Percentiles rank a stretch among this genome's conserved stretches.
phyloP scores from a whole-genome alignment of 2,329 filamentous ascomycete genomes.

The Colletotrichum sublineola region DNA sequence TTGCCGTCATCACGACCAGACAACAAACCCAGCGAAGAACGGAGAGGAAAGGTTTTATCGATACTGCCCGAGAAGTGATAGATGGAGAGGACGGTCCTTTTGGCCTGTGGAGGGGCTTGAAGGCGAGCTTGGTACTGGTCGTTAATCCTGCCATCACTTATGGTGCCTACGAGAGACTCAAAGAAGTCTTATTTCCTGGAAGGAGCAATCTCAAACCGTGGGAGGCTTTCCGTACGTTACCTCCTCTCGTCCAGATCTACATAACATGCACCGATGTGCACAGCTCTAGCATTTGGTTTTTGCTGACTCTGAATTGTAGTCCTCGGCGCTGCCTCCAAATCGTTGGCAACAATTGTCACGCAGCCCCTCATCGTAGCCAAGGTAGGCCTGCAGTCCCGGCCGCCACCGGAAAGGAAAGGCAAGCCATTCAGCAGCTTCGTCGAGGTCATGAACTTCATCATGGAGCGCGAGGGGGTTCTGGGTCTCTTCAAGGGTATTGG shows the following conservation, averaged over 20 bases:
- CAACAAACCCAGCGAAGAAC: slow-evolving; percentile 92
- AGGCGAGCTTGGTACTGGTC: slow-evolving; percentile 94
- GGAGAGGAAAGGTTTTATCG: slow-evolving; percentile 87
- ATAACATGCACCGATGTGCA: not conserved
- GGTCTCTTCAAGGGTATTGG: slow-evolving; percentile 98
- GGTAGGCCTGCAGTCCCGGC: slow-evolving; percentile 94
- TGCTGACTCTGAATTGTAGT: slow-evolving; percentile 62
- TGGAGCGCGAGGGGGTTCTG: slow-evolving; percentile 84
- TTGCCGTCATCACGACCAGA: slow-evolving; percentile 93
- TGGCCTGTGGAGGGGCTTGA: slow-evolving; percentile 94
- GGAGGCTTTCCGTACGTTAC: slow-evolving; percentile 88
- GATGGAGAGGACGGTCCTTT: slow-evolving; percentile 89
- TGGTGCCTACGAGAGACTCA: slow-evolving; percentile 92
- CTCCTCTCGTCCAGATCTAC: not conserved
- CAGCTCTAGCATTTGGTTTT: not conserved
- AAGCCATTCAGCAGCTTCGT: slow-evolving; percentile 94
- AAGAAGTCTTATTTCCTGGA: slow-evolving; percentile 81
- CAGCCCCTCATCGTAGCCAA: slow-evolving; percentile 98
- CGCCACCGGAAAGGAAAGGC: slow-evolving; percentile 84
- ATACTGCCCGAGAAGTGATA: slow-evolving; percentile 90
- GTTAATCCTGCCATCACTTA: slow-evolving; percentile 98
- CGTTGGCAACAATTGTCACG: slow-evolving; percentile 89
- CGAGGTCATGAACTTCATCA: slow-evolving; percentile 95
- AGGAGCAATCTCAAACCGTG: slow-evolving; percentile 81
- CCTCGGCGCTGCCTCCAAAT: slow-evolving; percentile 92